phyloP scores from a whole-genome alignment of 768 basidiomycete species.

The Mycena polygramma region DNA sequence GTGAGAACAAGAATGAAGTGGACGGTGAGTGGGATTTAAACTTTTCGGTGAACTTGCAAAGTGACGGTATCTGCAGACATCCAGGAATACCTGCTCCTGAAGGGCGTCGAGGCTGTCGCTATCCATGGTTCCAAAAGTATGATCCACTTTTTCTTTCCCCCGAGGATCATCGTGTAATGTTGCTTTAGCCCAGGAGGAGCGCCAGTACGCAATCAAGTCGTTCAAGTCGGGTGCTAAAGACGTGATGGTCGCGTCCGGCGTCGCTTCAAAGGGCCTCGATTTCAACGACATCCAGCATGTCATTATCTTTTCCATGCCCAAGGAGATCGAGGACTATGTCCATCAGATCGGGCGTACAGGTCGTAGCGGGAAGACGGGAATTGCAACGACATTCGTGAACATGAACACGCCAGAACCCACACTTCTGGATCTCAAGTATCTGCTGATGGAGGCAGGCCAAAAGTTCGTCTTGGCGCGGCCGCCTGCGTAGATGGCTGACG shows the following conservation, averaged over 20 bases:
- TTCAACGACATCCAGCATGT: slow-evolving; percentile 99
- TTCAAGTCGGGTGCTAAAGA: slow-evolving; percentile 99
- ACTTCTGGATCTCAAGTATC: slow-evolving; percentile 94
- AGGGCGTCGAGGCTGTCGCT: slow-evolving; percentile 98
- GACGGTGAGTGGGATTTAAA: slow-evolving; percentile 72
- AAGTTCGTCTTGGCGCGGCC: slow-evolving; percentile 69
- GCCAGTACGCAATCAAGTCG: slow-evolving; percentile 98
- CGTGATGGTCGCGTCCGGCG: slow-evolving; percentile 99
- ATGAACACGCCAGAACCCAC: slow-evolving; percentile 98
- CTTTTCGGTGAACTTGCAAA: slow-evolving; percentile 1
- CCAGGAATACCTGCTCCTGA: slow-evolving; percentile 95
- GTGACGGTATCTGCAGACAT: slow-evolving; percentile 72
- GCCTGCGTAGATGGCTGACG: slow-evolving; percentile 18
- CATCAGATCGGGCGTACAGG: slow-evolving; percentile 99
- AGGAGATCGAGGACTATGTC: slow-evolving; percentile 99
- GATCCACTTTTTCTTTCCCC: slow-evolving; percentile 40
- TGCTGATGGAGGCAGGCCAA: slow-evolving; percentile 97
- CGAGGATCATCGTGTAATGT: slow-evolving; percentile 11
- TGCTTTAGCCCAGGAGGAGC: slow-evolving; percentile 91
- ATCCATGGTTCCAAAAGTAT: slow-evolving; percentile 98
- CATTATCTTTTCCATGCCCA: slow-evolving; percentile 99
- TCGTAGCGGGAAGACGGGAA: slow-evolving; percentile 97
- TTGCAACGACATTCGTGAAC: slow-evolving; percentile 98
- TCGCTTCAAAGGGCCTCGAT: slow-evolving; percentile 98
- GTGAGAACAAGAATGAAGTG: slow-evolving; percentile 99